A percentile compares a stretch with the other conserved stretches of the same genome.
Evolutionary conservation across 1,284 basidiomycete species (phyloP).

Genomic region (Fistulina hepatica): DNA sequence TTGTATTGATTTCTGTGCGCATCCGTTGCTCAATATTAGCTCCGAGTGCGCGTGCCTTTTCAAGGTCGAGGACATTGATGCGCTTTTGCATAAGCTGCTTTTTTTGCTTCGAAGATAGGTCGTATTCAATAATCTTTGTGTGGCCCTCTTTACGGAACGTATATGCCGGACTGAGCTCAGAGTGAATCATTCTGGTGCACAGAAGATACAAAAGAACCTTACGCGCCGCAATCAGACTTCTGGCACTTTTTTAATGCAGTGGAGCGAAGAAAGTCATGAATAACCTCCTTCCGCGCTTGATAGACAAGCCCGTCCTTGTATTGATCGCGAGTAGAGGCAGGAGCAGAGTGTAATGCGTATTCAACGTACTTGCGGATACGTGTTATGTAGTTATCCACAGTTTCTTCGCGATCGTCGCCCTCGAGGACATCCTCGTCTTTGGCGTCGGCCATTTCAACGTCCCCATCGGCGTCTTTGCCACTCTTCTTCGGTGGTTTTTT

Average conservation of each 20-base stretch:
- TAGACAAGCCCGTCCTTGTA: conserved; percentile 89
- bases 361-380: conserved; percentile 72
- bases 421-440: conserved; percentile 25
- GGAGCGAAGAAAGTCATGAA: conserved; percentile 74
- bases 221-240: conserved; percentile 63
- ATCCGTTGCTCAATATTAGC: conserved; percentile 11
- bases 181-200: conserved; percentile 7
- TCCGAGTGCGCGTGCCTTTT: conserved; percentile 25
- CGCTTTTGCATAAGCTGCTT: conserved; percentile 48
- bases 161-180: conserved; percentile 55
- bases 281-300: conserved; percentile 76
- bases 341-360: conserved; percentile 47
- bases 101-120: conserved; percentile 76
- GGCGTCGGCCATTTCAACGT: conserved; percentile 32
- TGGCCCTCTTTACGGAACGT: conserved; percentile 91
- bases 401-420: conserved; percentile 34
- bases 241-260: conserved; percentile 66
- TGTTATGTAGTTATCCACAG: conserved; percentile 53
- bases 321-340: conserved; percentile 58
- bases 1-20: conserved; percentile 29
- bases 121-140: conserved; percentile 92
- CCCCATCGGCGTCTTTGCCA: conserved; percentile 29
- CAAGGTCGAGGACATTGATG: conserved; percentile 60
- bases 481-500: conserved; percentile 17
- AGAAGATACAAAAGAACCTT: conserved; percentile 2